Percentiles rank a stretch among this genome's conserved stretches.
Evolutionary conservation across 2,329 filamentous ascomycete species (phyloP).

Genomic region (Cytospora mali): DNA sequence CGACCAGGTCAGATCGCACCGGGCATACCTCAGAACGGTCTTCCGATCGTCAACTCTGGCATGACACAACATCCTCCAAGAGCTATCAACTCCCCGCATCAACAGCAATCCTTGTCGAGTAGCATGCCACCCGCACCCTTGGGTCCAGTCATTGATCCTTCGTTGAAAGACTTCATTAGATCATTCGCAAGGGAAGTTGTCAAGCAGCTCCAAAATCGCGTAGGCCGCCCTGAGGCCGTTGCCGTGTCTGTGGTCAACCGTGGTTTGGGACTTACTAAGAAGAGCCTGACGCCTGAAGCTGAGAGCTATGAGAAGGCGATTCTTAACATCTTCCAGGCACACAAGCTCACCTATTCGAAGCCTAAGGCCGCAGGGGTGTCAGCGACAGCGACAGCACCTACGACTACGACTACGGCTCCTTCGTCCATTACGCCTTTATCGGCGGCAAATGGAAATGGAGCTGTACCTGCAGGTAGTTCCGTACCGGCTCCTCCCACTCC

Average conservation of each 20-base stretch:
- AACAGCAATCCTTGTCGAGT: conserved; percentile 10
- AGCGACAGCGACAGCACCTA: conserved; percentile 25
- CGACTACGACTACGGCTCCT: neutral
- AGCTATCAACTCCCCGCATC: conserved; percentile 4
- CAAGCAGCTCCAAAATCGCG: conserved; percentile 48
- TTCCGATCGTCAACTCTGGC: conserved; percentile 1
- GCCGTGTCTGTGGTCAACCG: conserved; percentile 58
- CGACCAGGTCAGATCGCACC: conserved; percentile 7
- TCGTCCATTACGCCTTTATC: neutral
- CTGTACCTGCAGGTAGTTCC: conserved; percentile 1
- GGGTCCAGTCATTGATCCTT: conserved; percentile 46
- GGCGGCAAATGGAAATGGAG: neutral
- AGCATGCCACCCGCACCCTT: conserved; percentile 23
- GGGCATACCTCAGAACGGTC: conserved; percentile 3
- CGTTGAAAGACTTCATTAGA: conserved; percentile 46
- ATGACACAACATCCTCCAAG: conserved; percentile 12
- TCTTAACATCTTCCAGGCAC: conserved; percentile 45
- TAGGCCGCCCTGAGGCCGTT: conserved; percentile 48
- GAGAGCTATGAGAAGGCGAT: conserved; percentile 52
- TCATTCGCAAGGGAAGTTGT: conserved; percentile 52
- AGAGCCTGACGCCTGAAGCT: conserved; percentile 44
- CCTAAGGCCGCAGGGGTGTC: conserved; percentile 5
- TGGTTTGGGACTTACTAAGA: conserved; percentile 50
- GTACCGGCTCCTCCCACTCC: neutral
- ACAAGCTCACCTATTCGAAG: conserved; percentile 29